Base-by-base conservation (phyloP, 2,329 filamentous ascomycete species). In the Leptographium galeiforme region DNA sequence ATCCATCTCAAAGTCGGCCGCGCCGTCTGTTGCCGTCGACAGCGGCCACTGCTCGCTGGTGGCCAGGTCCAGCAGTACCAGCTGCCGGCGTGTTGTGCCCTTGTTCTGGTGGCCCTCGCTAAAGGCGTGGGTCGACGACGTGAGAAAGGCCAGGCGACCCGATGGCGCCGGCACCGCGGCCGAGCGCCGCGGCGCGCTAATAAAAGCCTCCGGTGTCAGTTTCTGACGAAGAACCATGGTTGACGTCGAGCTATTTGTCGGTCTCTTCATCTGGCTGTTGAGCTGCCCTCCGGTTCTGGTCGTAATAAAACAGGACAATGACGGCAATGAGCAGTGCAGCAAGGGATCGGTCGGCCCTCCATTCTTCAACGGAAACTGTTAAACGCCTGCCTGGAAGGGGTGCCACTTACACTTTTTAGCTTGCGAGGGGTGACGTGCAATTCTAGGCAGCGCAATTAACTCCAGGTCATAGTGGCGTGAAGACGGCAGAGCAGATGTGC, bases 131-230 rank as follows among this genome's bases (percentile, higher is more conserved):
- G 62, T 66, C 11, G 67, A 68, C 39, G 67, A 59, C 12, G 62
- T 66, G 58, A 68, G 71, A 19, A 69, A 60, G 19, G 64, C 67
- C 40, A 66, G 58, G 1, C 63, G 66, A 40, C 70, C 70, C 38
- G 67, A 62, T 36, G 62, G 59, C 48, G 67, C 69, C 4, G 70
- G 69, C 7, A 69, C 61, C 6, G 67, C 67, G 10, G 53, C 32
- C 12, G 60, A 58, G 18, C 58, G 59, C 7, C 57, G 58, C 8
- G 61, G 61, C 4, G 58, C 54, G 32, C 50, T 51, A 34, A 61
- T 50, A 49, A 61, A 57, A 4, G 53, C 48, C 56, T 62, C 60
- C 16, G 62, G 59, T 1, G 58, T 63, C 19, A 62, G 57, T 30
- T 54, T 55, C 16, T 58, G 57, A 6, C 50, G 56, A 30, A 62